Evolutionary conservation across 2,329 filamentous ascomycete genomes (phyloP).

Genomic region (Cercospora janseana): DNA sequence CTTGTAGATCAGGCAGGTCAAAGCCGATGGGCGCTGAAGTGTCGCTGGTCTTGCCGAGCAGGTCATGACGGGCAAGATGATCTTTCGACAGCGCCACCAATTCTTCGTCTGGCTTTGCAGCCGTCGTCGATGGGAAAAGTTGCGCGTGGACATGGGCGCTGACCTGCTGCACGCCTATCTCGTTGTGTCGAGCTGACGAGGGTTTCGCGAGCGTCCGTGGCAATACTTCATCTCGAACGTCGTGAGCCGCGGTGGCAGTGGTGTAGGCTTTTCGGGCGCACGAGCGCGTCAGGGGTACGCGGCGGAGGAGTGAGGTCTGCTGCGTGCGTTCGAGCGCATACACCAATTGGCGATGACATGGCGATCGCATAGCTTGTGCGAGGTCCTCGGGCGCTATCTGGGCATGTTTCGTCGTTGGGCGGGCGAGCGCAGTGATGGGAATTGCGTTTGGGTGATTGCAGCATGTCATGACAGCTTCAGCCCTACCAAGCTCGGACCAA

Average conservation of each 20-base stretch:
- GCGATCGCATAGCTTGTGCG: slow-evolving; percentile 34
- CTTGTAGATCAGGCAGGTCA: slow-evolving; percentile 76
- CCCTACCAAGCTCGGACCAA: background rate
- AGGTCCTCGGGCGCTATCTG: background rate
- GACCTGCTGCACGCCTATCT: slow-evolving; percentile 91
- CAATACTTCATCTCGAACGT: slow-evolving; percentile 8
- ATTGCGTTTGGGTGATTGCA: slow-evolving; percentile 11
- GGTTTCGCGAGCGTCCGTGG: slow-evolving; percentile 31
- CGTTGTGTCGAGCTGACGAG: slow-evolving; percentile 73
- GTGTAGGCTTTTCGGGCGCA: slow-evolving; percentile 31
- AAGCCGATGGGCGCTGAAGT: slow-evolving; percentile 72
- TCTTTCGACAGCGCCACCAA: slow-evolving; percentile 77
- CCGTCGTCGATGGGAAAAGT: slow-evolving; percentile 62
- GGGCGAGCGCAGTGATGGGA: background rate
- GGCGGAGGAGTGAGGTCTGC: slow-evolving; percentile 39
- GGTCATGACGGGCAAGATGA: slow-evolving; percentile 79
- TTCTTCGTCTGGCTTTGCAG: slow-evolving; percentile 68
- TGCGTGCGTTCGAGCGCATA: slow-evolving; percentile 37
- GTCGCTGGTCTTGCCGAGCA: slow-evolving; percentile 88
- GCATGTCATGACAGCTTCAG: slow-evolving; percentile 6
- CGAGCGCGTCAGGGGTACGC: slow-evolving; percentile 31
- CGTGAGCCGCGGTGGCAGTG: slow-evolving; percentile 15
- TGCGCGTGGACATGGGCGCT: slow-evolving; percentile 80
- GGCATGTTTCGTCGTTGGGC: slow-evolving; percentile 12
- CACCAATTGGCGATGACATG: slow-evolving; percentile 34